phyloP scores from a whole-genome alignment of 2,329 filamentous ascomycete species.

The Chaetomium sp. region DNA sequence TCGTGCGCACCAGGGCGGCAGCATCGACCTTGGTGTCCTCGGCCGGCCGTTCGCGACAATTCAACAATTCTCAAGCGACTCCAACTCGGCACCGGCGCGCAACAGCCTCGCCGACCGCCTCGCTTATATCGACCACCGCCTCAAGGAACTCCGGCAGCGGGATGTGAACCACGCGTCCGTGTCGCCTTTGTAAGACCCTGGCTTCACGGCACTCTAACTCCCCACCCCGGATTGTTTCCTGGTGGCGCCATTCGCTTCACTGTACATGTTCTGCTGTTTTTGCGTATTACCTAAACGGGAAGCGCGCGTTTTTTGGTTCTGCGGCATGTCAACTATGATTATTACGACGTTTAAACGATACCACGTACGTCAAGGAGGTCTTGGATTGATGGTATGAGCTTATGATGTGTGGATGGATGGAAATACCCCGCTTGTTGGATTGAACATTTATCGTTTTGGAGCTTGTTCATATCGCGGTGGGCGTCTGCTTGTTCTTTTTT shows the following conservation, averaged over 20 bases:
- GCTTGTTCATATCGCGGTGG: slow-evolving; percentile 34
- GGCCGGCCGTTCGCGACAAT: slow-evolving; percentile 60
- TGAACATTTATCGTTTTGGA: slow-evolving; percentile 32
- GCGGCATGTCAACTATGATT: slow-evolving; percentile 19
- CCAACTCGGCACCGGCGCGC: slow-evolving; percentile 42
- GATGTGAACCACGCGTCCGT: slow-evolving; percentile 50
- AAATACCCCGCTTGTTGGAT: slow-evolving; percentile 34
- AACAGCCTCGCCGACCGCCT: slow-evolving; percentile 54
- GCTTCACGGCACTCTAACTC: not conserved
- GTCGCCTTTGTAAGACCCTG: slow-evolving; percentile 49
- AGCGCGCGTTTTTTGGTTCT: slow-evolving; percentile 3
- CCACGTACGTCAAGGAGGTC: slow-evolving; percentile 10
- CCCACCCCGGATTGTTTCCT: not conserved
- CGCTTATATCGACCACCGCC: slow-evolving; percentile 60
- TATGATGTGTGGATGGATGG: slow-evolving; percentile 27
- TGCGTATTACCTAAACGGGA: not conserved
- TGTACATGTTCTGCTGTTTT: slow-evolving; percentile 32
- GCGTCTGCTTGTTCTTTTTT: slow-evolving; percentile 16
- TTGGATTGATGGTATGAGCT: slow-evolving; percentile 21
- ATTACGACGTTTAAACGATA: slow-evolving; percentile 28
- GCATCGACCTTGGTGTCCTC: slow-evolving; percentile 49
- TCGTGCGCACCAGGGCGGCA: slow-evolving; percentile 46
- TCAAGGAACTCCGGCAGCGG: slow-evolving; percentile 56
- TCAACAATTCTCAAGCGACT: slow-evolving; percentile 49
- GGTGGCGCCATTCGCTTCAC: slow-evolving; percentile 25